Evolutionary conservation across 805 yeast genomes (phyloP).

Genomic region (Candida takata): DNA sequence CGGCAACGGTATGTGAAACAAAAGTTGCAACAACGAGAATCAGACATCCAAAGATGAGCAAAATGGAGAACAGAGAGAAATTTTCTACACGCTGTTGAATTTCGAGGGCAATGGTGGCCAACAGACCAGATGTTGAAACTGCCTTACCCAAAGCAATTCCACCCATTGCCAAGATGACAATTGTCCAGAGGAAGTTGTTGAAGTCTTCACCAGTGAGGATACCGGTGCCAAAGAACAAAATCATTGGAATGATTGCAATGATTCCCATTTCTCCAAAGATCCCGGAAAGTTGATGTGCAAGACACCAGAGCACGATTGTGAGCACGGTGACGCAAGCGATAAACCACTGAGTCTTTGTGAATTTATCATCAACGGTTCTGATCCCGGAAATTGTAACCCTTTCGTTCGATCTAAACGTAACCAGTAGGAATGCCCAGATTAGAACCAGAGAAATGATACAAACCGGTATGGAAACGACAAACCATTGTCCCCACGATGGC

Average conservation of each 20-base stretch:
- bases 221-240: constrained; percentile 92
- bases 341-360: constrained; percentile 68
- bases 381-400: constrained; percentile 42
- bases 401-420: constrained; percentile 53
- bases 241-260: constrained; percentile 81
- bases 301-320: constrained; percentile 87
- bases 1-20: constrained; percentile 96
- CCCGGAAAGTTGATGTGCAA: constrained; percentile 65
- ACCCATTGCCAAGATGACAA: constrained; percentile 94
- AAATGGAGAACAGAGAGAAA: constrained; percentile 64
- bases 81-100: constrained; percentile 63
- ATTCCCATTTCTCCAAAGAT: constrained; percentile 96
- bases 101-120: constrained; percentile 64
- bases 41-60: constrained; percentile 73
- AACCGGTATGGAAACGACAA: constrained; percentile 79
- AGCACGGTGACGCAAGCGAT: constrained; percentile 57
- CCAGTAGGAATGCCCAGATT: constrained; percentile 66
- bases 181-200: constrained; percentile 95
- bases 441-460: constrained; percentile 52
- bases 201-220: constrained; percentile 82
- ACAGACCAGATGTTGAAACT: constrained; percentile 83
- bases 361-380: constrained; percentile 51
- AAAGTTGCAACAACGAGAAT: constrained; percentile 86
- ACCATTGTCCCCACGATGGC: constrained; percentile 92
- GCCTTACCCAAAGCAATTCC: constrained; percentile 95